Conservation (phyloP, 106 monocot genomes). For the Dendrobium catenatum region DNA sequence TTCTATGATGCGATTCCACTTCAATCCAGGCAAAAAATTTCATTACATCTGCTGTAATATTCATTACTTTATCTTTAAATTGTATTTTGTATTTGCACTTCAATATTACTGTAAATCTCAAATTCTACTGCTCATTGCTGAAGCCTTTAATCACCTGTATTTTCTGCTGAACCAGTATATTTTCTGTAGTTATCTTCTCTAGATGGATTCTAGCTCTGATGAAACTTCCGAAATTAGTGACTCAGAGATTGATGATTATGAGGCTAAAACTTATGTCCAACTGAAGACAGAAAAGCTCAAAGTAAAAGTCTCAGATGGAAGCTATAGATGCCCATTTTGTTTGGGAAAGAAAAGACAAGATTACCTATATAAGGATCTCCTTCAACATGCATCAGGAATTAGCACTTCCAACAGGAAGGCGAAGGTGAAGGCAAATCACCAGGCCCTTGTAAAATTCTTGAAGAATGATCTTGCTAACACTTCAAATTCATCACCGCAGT, state of each 20-base stretch:
- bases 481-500: background rate
- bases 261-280: conserved; percentile 17
- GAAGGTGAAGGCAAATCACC: conserved; percentile 31
- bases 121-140: background rate
- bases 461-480: conserved; percentile 12
- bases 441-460: conserved; percentile 45
- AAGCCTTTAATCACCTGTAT: background rate
- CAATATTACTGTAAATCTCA: background rate
- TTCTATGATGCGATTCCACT: background rate
- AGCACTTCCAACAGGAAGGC: conserved; percentile 31
- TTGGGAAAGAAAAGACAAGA: conserved; percentile 63
- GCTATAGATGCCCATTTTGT: conserved; percentile 47
- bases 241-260: conserved; percentile 44
- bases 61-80: background rate
- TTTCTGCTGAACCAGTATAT: background rate
- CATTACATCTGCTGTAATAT: background rate
- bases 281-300: conserved; percentile 27
- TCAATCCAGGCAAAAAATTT: background rate
- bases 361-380: conserved; percentile 46
- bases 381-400: conserved; percentile 47
- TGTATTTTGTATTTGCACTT: background rate
- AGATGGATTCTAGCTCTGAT: conserved; percentile 15
- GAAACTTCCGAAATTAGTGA: conserved; percentile 42
- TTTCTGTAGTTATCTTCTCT: background rate
- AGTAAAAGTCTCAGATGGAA: conserved; percentile 24